A percentile compares a stretch with the other conserved stretches of the same genome.
These are phyloP conservation scores for Hortiboletus rubellus DNA, from an alignment of 1,284 basidiomycete species.

Conservation along the genomic window DNA sequence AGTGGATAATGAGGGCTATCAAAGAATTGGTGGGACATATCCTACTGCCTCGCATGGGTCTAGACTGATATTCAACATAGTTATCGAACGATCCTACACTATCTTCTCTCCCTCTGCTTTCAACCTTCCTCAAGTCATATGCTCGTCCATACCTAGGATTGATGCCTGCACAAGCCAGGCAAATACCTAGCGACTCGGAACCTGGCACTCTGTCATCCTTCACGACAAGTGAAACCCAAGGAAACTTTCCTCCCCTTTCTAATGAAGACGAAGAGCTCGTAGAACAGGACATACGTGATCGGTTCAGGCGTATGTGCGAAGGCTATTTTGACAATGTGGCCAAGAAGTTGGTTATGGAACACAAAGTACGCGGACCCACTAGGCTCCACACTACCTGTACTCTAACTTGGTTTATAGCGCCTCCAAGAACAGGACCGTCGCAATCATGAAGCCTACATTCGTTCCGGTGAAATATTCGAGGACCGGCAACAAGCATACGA, in stretches of 20 bases:
- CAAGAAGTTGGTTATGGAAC: slow-evolving; percentile 90
- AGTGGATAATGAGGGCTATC: slow-evolving; percentile 81
- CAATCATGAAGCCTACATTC: slow-evolving; percentile 98
- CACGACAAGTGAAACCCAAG: slow-evolving; percentile 41
- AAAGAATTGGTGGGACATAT: slow-evolving; percentile 72
- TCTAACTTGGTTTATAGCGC: slow-evolving; percentile 49
- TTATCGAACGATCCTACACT: slow-evolving; percentile 85
- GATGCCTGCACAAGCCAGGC: slow-evolving; percentile 54
- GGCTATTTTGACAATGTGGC: slow-evolving; percentile 91
- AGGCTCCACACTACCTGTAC: background rate
- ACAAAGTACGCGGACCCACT: slow-evolving; percentile 62
- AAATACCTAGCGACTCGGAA: slow-evolving; percentile 53
- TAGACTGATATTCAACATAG: slow-evolving; percentile 42
- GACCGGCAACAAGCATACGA: slow-evolving; percentile 98
- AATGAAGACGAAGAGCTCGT: slow-evolving; percentile 73
- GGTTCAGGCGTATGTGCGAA: slow-evolving; percentile 91
- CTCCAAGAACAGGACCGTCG: slow-evolving; percentile 95
- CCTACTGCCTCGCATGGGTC: background rate
- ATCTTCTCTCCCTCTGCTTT: slow-evolving; percentile 80
- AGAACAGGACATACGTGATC: slow-evolving; percentile 79
- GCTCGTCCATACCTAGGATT: slow-evolving; percentile 80
- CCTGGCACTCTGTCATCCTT: slow-evolving; percentile 52
- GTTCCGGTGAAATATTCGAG: slow-evolving; percentile 98
- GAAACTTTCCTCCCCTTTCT: slow-evolving; percentile 42
- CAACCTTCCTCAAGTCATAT: slow-evolving; percentile 84